Percentiles rank a stretch among this genome's conserved stretches.
Evolutionary conservation across 2,329 filamentous ascomycete genomes (phyloP).

Genomic region (Teratosphaeria epicoccoides): DNA sequence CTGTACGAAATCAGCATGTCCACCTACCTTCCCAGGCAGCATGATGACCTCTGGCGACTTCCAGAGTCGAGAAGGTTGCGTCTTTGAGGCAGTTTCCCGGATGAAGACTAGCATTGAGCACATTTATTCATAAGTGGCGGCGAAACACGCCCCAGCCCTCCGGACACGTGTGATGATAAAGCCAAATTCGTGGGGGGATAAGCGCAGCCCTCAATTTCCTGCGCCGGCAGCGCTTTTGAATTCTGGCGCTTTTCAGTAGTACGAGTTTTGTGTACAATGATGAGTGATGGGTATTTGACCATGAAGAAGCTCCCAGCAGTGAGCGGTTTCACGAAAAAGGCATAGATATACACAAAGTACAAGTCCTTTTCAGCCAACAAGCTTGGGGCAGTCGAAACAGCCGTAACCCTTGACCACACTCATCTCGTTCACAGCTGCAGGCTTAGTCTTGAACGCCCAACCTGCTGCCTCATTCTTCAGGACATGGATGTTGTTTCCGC

Average conservation of each 20-base stretch:
- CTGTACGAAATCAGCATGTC: background rate
- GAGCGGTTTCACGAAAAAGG: too few species aligned
- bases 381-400: slow-evolving; percentile 34
- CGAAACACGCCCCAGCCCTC: too few species aligned
- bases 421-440: slow-evolving; percentile 33
- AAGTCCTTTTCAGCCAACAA: background rate
- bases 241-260: too few species aligned
- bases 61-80: background rate
- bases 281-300: too few species aligned
- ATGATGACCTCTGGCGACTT: background rate
- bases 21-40: background rate
- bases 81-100: background rate
- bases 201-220: too few species aligned
- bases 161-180: background rate
- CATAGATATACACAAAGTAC: too few species aligned
- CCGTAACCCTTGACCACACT: slow-evolving; percentile 39
- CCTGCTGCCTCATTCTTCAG: slow-evolving; percentile 27
- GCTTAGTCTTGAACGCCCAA: slow-evolving; percentile 39
- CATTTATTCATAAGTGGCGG: background rate
- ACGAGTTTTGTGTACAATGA: too few species aligned
- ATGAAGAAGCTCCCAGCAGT: too few species aligned
- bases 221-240: too few species aligned
- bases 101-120: background rate
- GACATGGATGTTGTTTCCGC: slow-evolving; percentile 14
- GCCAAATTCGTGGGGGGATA: too few species aligned